Evolutionary conservation across 2,329 filamentous ascomycete genomes (phyloP), one percentile per base, ranked within the genome.

Genomic region (Cyphellophora attinorum): DNA sequence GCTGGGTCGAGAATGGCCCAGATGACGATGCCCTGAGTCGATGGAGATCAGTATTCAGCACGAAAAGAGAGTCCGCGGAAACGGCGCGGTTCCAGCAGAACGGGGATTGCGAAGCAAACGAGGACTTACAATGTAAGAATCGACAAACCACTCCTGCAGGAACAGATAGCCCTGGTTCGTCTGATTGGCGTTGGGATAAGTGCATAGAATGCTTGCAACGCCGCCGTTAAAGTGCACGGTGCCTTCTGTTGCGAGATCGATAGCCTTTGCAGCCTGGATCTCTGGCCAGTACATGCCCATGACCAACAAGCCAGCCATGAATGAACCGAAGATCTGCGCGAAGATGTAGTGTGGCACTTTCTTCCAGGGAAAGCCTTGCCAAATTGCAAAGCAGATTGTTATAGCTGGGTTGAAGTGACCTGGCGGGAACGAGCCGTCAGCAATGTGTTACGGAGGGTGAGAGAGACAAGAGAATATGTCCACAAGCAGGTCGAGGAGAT

Each of bases 71-170:
- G n/a, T n/a, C n/a, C n/a, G n/a, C n/a, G n/a, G n/a, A n/a, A n/a
- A n/a, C n/a, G n/a, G n/a, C n/a, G n/a, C n/a, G n/a, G n/a, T n/a
- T n/a, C n/a, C n/a, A n/a, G n/a, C n/a, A n/a, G n/a, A n/a, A n/a
- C n/a, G n/a, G n/a, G n/a, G n/a, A n/a, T n/a, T n/a, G n/a, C n/a
- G n/a, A n/a, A n/a, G n/a, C n/a, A n/a, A n/a, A n/a, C n/a, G n/a
- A n/a, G n/a, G n/a, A n/a, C n/a, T n/a, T n/a, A n/a, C 61, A 36
- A 76, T 68, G 53, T 74, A 74, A 36, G 54, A 58, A 47, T 72
- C 67, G 17, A 72, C 70, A 44, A 77, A 74, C 50, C 72, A 76
- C 48, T 77, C 73, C 38, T 68, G 68, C 34, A 74, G 51, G 54
- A 77, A 72, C 1, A 76, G 50, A 48, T 68, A 74, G 11, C 72